Base-by-base conservation (phyloP, 805 yeast species). In the Cyberlindnera galapagoensis region DNA sequence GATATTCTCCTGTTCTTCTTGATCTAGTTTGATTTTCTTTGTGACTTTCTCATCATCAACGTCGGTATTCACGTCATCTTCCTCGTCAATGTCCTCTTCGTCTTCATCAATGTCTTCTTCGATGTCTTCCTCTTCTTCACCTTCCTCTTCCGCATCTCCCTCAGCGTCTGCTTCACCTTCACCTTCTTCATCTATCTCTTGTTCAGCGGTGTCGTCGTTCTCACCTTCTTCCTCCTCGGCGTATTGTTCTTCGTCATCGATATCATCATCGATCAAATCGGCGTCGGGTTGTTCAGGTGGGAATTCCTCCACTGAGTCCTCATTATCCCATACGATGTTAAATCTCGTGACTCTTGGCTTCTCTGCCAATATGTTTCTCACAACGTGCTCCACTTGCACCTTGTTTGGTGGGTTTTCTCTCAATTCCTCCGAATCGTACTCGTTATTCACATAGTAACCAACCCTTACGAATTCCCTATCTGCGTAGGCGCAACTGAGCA, bases 261-360 rank as follows among this genome's bases (percentile, higher is more conserved):
- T 37, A 10, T 71, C 83, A 10, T 71, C 81, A 7, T 73, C 85
- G 3, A 67, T 78, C 17, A 71, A 70, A 28, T 69, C 78, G 2
- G 68, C 79, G 25, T 74, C 84, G 6, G 69, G 74, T 46, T 80
- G 85, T 43, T 80, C 86, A 3, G 92, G 92, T 9, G 90, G 94
- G 46, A 72, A 81, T 32, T 77, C 76, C 32, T 82, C 86, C 5
- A 65, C 65, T 37, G 63, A 72, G 21, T 65, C 73, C 33, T 76
- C 86, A 39, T 81, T 83, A 54, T 86, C 95, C 99, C 99, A 92
- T 4, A 87, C 94, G 35, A 92, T 92, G 56, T 92, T 92, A 61
- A 92, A 92, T 43, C 97, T 68, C 6, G 99, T 92, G 24, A 92
- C 98, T 46, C 97, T 70, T 26, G 99, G 99, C 62, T 92, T 92